A percentile compares a stretch with the other conserved stretches of the same genome.
Evolutionary conservation across 371 early-diverging fungal species (phyloP).

Genomic region (Lichtheimia ornata): DNA sequence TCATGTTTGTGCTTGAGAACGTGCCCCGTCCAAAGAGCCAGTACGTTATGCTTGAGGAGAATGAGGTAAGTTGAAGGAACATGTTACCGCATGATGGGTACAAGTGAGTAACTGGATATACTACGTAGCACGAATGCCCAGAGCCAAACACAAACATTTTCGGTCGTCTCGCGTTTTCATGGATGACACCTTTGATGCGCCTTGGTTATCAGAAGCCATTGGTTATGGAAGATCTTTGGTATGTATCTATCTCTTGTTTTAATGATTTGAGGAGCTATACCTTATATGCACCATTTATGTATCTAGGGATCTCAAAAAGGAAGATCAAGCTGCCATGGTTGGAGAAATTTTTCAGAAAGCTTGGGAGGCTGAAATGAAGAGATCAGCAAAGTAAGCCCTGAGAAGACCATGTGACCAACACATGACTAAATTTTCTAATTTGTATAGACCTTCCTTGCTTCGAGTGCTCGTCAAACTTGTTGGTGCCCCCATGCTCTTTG

Average conservation of each 20-base stretch:
- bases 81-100: neutral
- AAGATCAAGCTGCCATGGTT: constrained; percentile 68
- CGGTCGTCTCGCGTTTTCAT: constrained; percentile 80
- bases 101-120: neutral
- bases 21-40: constrained; percentile 58
- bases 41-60: constrained; percentile 62
- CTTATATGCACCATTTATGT: neutral
- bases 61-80: constrained; percentile 29
- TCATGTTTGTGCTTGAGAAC: constrained; percentile 65
- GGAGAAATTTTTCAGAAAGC: constrained; percentile 65
- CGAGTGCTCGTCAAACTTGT: constrained; percentile 64
- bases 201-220: constrained; percentile 79
- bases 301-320: constrained; percentile 55
- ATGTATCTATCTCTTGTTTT: constrained; percentile 17
- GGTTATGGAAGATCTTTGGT: constrained; percentile 81
- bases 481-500: constrained; percentile 71
- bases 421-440: neutral
- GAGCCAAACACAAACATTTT: constrained; percentile 88
- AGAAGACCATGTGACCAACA: neutral
- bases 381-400: constrained; percentile 43
- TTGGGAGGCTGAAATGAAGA: constrained; percentile 71
- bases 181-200: constrained; percentile 91
- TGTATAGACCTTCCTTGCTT: constrained; percentile 68
- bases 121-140: constrained; percentile 52
- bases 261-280: constrained; percentile 10